A percentile compares a stretch with the other conserved stretches of the same genome.
phyloP scores from a whole-genome alignment of 805 yeast genomes.

The Ogataea paradorogensis region DNA sequence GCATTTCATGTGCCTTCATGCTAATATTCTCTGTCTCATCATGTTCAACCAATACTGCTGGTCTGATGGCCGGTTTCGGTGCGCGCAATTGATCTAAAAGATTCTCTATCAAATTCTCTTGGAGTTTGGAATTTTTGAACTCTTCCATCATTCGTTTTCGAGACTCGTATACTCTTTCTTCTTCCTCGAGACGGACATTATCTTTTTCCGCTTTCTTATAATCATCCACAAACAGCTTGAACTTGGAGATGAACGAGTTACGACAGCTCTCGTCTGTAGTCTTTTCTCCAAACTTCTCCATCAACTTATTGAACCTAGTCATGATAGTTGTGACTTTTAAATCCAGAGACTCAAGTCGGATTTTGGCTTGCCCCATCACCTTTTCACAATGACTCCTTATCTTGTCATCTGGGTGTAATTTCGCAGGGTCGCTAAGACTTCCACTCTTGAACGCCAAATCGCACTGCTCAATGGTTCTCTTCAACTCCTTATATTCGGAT shows the following conservation, averaged over 20 bases:
- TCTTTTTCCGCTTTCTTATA: conserved; percentile 65
- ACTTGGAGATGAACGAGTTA: conserved; percentile 60
- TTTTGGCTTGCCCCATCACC: conserved; percentile 32
- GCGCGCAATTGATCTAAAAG: conserved; percentile 23
- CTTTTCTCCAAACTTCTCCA: conserved; percentile 74
- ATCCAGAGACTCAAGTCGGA: conserved; percentile 43
- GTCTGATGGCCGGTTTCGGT: conserved; percentile 8
- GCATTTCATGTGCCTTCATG: conserved; percentile 24
- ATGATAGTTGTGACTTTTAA: conserved; percentile 51
- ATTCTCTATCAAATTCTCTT: conserved; percentile 20
- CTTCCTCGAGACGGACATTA: conserved; percentile 66
- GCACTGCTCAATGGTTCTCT: conserved; percentile 48
- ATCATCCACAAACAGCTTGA: conserved; percentile 56
- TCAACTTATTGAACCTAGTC: conserved; percentile 51
- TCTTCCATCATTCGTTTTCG: conserved; percentile 54
- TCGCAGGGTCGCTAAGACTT: conserved; percentile 37
- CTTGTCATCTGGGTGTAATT: conserved; percentile 65
- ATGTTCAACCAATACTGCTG: conserved; percentile 7
- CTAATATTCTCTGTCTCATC: conserved; percentile 18
- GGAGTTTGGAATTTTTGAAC: conserved; percentile 20
- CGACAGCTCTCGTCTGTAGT: conserved; percentile 49
- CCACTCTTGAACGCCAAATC: conserved; percentile 47
- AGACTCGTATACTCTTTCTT: conserved; percentile 59
- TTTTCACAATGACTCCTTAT: conserved; percentile 54
- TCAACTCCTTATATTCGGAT: conserved; percentile 55